Evolutionary conservation across 2,329 filamentous ascomycete species (phyloP), one percentile per base, ranked within the genome.

Genomic region (Colletotrichum magnum): DNA sequence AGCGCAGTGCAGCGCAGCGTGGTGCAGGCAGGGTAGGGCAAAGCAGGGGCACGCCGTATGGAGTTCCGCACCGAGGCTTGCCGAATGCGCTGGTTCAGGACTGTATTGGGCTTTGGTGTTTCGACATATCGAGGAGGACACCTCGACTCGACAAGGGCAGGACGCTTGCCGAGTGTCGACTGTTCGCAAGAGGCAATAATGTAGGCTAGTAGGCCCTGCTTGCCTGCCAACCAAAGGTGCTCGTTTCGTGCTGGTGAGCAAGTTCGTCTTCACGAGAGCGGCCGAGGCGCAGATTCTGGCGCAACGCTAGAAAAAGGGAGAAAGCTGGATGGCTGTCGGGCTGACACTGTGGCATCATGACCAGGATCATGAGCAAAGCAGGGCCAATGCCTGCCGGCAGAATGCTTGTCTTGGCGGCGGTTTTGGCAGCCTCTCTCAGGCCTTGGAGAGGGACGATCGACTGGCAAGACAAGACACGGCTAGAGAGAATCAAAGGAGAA

Each of bases 371-470:
- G 9, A 51, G 36, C 28, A 53, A 59, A 16, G 39, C 56, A 61
- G 50, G 57, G 57, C 24, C 47, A 68, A 26, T 66, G 62, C 66
- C 66, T 60, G 66, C 66, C 56, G 66, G 63, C 43, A 66, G 63
- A 56, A 61, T 60, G 50, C 56, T 69, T 6, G 62, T 51, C 66
- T 69, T 69, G 66, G 66, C 61, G 56, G 66, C 51, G 66, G 66
- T 7, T 66, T 69, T 69, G 50, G 62, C 66, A 66, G 56, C 62
- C 62, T 69, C 66, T 60, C 66, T 60, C 50, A 60, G 59, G 56
- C 45, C 61, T 56, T 60, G 66, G 43, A 41, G 43, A 41, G 43
- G 24, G 50, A 52, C 43, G 56, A 69, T 66, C 50, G 52, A 57
- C 56, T 66, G 51, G 50, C 39, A 56, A 47, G 60, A 26, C 52